Evolutionary conservation across 1,284 basidiomycete species (phyloP).

Genomic region (Dichomitus squalens): DNA sequence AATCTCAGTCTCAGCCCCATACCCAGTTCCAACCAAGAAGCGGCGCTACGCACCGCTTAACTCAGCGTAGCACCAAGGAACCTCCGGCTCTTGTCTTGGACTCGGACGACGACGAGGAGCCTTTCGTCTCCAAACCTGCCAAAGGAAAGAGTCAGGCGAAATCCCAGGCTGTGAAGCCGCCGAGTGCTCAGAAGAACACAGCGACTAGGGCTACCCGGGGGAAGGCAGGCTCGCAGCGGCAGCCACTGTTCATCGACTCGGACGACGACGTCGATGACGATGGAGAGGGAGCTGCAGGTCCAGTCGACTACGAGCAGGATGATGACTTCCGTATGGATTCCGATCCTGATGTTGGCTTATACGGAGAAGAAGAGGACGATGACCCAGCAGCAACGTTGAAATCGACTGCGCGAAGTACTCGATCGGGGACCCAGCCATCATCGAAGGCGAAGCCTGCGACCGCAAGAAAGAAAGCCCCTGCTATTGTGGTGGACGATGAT

Average conservation of each 20-base stretch:
- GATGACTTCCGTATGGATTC: constrained; percentile 3
- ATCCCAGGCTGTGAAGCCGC: constrained; percentile 1
- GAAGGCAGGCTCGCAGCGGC: constrained; percentile 15
- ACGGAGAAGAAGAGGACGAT: constrained; percentile 12
- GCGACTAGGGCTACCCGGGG: constrained; percentile 5
- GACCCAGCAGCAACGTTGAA: constrained; percentile 13
- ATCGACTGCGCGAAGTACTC: constrained; percentile 6
- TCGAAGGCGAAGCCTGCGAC: constrained; percentile 1
- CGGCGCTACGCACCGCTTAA: constrained; percentile 10
- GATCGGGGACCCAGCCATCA: constrained; percentile 10
- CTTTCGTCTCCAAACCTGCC: constrained; percentile 18
- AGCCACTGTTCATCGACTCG: constrained; percentile 31
- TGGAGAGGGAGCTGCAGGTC: not conserved
- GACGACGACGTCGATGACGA: constrained; percentile 13
- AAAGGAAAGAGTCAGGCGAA: constrained; percentile 20
- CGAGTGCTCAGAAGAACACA: constrained; percentile 6
- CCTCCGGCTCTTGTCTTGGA: constrained; percentile 26
- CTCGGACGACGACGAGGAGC: constrained; percentile 38
- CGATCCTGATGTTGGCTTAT: not conserved
- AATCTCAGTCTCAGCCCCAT: constrained; percentile 27
- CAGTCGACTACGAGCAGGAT: constrained; percentile 5
- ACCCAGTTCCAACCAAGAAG: constrained; percentile 13
- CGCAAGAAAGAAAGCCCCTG: constrained; percentile 37
- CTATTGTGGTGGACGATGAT: constrained; percentile 59
- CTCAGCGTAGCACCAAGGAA: constrained; percentile 16